Base-by-base conservation (phyloP, 2,329 filamentous ascomycete species). In the Claviceps paspali region DNA sequence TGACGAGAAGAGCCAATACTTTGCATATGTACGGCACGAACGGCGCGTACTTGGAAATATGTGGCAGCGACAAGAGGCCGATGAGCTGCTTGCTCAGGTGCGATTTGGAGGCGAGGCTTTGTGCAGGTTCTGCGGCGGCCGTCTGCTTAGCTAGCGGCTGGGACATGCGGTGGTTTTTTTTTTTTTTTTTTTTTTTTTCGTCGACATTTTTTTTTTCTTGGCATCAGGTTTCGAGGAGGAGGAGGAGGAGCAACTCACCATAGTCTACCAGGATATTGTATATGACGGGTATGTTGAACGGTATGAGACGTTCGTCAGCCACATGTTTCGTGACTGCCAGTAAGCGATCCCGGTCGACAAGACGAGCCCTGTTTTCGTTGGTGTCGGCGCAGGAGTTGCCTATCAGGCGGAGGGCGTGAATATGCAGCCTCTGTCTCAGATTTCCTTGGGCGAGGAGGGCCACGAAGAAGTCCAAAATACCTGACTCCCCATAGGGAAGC, bases 211-310 rank as follows among this genome's bases (percentile, higher is more conserved):
- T n/a, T n/a, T n/a, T n/a, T n/a, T n/a, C n/a, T n/a, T n/a, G n/a
- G n/a, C n/a, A n/a, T n/a, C n/a, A n/a, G n/a, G n/a, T n/a, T n/a
- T n/a, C n/a, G n/a, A n/a, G n/a, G n/a, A n/a, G n/a, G n/a, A n/a
- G n/a, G n/a, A n/a, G n/a, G n/a, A 22, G 14, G 2, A 18, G n/a
- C 9, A 29, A 18, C 63, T 55, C 50, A 77, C 73, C 70, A 49
- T 76, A 78, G 49, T 79, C 75, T 11, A 78, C 64, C 38, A 73
- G 65, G 33, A 76, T 62, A 47, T 79, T 79, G 52, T 69, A 76
- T 4, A 79, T 54, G 6, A 78, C 75, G 0, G 73, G 70, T 29
- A 78, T 64, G 26, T 63, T 62, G 48, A 72, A 71, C 0, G 61
- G 53, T 6, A 74, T 52, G 14, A 76, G 45, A 0, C 55, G 52